Evolutionary conservation across 2,329 filamentous ascomycete species (phyloP).

Genomic region (Nigrospora osmanthi): DNA sequence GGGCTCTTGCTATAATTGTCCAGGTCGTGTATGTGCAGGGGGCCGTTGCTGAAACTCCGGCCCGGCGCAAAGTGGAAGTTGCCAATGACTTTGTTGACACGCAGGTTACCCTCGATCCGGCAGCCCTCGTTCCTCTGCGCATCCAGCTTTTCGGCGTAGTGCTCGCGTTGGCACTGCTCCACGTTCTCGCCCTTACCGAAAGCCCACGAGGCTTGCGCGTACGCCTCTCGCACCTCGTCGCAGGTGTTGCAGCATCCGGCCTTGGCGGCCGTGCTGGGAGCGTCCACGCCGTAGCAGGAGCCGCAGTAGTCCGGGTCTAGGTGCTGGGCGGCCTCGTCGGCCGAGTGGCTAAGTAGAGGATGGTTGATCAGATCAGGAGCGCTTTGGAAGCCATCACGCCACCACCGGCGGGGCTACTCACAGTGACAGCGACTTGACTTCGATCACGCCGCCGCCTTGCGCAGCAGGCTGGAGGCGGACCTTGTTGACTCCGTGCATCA

Average conservation of each 20-base stretch:
- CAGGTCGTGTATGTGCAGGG: slow-evolving; percentile 95
- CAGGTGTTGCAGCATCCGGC: slow-evolving; percentile 94
- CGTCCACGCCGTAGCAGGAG: slow-evolving; percentile 77
- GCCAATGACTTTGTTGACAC: slow-evolving; percentile 96
- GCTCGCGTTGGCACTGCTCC: slow-evolving; percentile 91
- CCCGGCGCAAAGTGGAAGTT: slow-evolving; percentile 98
- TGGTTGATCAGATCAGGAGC: no score
- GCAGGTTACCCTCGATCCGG: slow-evolving; percentile 82
- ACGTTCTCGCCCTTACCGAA: slow-evolving; percentile 89
- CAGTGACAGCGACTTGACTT: slow-evolving; percentile 61
- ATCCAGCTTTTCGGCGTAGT: slow-evolving; percentile 84
- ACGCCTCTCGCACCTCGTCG: slow-evolving; percentile 92
- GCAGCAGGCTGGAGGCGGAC: slow-evolving; percentile 66
- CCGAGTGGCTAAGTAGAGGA: slow-evolving; percentile 44
- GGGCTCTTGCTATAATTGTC: slow-evolving; percentile 85
- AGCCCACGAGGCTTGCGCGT: slow-evolving; percentile 82
- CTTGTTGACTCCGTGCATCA: slow-evolving; percentile 88
- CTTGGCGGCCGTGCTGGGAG: slow-evolving; percentile 67
- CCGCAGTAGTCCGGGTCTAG: slow-evolving; percentile 91
- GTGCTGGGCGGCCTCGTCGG: slow-evolving; percentile 64
- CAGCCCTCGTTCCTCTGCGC: slow-evolving; percentile 87
- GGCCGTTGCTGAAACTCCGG: slow-evolving; percentile 90
- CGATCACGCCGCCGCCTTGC: slow-evolving; percentile 71
- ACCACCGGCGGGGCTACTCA: slow-evolving; percentile 27
- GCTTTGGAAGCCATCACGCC: no score